phyloP scores from a whole-genome alignment of 331 rosid genomes.

The Cydonia oblonga region DNA sequence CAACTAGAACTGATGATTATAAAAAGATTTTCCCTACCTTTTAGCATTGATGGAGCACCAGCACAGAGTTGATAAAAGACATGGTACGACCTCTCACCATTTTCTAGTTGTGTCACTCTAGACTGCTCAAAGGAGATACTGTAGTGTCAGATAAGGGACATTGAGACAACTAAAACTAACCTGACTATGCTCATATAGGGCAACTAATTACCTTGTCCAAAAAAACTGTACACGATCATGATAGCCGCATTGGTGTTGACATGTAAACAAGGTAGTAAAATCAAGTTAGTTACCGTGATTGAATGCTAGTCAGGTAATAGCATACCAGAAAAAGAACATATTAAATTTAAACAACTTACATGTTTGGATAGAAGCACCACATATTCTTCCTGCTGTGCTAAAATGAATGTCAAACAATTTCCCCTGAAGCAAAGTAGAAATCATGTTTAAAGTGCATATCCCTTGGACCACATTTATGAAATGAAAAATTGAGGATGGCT shows the following conservation, averaged over 20 bases:
- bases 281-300: constrained; percentile 31
- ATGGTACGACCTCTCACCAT: constrained; percentile 78
- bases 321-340: constrained; percentile 3
- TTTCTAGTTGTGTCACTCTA: constrained; percentile 68
- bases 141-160: constrained; percentile 22
- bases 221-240: constrained; percentile 41
- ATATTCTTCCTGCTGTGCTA: constrained; percentile 55
- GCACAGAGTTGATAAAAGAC: constrained; percentile 95
- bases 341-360: constrained; percentile 49
- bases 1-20: background rate
- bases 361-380: constrained; percentile 77
- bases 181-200: constrained; percentile 10
- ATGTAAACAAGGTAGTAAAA: constrained; percentile 25
- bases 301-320: constrained; percentile 14
- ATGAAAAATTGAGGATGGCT: background rate
- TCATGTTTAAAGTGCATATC: constrained; percentile 10
- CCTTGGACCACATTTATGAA: constrained; percentile 4
- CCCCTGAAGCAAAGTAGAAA: constrained; percentile 53
- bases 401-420: constrained; percentile 81
- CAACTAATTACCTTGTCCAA: constrained; percentile 72
- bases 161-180: constrained; percentile 14
- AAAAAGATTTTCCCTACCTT: constrained; percentile 39
- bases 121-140: constrained; percentile 50
- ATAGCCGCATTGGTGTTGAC: constrained; percentile 21
- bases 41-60: constrained; percentile 63